Percentiles rank a stretch among this genome's conserved stretches.
Evolutionary conservation across 768 basidiomycete species (phyloP).

Genomic region (Mrakia gelida): DNA sequence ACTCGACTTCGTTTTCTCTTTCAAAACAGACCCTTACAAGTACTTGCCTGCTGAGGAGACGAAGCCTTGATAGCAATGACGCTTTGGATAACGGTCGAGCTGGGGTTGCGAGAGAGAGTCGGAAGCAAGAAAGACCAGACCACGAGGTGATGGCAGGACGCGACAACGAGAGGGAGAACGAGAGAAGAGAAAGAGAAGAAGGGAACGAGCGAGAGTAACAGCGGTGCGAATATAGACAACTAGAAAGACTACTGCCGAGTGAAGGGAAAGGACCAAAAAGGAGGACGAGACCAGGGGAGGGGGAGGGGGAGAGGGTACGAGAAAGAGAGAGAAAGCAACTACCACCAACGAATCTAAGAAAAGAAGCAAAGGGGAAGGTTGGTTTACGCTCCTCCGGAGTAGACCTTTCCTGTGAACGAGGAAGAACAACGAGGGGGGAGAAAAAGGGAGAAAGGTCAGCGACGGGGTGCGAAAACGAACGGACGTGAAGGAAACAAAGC

Average conservation of each 20-base stretch:
- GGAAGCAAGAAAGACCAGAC: no score
- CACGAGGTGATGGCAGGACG: no score
- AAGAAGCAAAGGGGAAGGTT: not conserved
- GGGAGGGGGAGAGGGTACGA: not conserved
- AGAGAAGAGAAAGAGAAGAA: not conserved
- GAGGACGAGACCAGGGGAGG: no score
- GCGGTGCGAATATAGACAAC: not conserved
- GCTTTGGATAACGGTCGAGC: not conserved
- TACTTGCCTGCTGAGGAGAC: conserved; percentile 11
- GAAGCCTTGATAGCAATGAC: not conserved
- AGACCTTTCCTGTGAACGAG: conserved; percentile 89
- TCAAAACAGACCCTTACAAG: conserved; percentile 14
- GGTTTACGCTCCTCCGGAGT: conserved; percentile 72
- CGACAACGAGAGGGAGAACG: no score
- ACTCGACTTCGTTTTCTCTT: not conserved
- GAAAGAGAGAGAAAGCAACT: not conserved
- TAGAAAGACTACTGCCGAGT: not conserved
- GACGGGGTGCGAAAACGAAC: no score
- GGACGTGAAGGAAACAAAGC: conserved; percentile 47
- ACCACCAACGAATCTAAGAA: not conserved
- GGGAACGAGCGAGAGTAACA: not conserved
- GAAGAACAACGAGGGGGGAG: no score
- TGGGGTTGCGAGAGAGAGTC: no score
- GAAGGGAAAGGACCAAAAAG: not conserved
- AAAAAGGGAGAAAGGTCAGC: not conserved